phyloP scores from a whole-genome alignment of 164 flowering plant species.

The Aristolochia contorta region DNA sequence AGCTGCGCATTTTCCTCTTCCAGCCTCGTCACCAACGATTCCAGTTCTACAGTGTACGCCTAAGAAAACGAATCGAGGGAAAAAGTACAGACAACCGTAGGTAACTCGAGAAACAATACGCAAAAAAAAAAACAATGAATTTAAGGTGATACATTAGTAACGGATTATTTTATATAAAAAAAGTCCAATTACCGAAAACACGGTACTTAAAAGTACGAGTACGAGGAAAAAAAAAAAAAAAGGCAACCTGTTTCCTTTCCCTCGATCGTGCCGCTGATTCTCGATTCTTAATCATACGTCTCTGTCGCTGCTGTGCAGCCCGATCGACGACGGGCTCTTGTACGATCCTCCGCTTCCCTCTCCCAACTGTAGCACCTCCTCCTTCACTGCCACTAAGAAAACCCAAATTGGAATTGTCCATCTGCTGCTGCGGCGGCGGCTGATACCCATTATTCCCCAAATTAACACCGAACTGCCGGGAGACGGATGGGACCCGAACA shows the following conservation, averaged over 20 bases:
- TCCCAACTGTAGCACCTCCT: slow-evolving; percentile 17
- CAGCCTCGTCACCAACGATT: slow-evolving; percentile 43
- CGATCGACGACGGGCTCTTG: slow-evolving; percentile 43
- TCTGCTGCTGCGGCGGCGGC: slow-evolving; percentile 16
- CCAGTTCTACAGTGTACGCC: slow-evolving; percentile 78
- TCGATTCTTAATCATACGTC: slow-evolving; percentile 76
- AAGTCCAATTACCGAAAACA: too few species aligned
- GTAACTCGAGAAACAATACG: neutral
- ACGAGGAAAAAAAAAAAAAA: neutral
- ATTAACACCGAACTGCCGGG: slow-evolving; percentile 20
- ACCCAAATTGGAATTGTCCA: slow-evolving; percentile 27
- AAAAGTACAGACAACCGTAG: neutral
- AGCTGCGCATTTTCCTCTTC: slow-evolving; percentile 67
- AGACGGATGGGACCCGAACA: slow-evolving; percentile 19
- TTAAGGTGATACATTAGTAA: too few species aligned
- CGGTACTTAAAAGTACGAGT: neutral
- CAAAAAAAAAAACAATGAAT: neutral
- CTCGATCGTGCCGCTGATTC: slow-evolving; percentile 76
- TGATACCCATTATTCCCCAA: slow-evolving; percentile 23
- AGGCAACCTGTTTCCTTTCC: slow-evolving; percentile 59
- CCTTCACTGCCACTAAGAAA: slow-evolving; percentile 40
- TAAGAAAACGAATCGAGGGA: slow-evolving; percentile 7
- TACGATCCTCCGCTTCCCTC: slow-evolving; percentile 28
- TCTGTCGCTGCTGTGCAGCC: slow-evolving; percentile 63
- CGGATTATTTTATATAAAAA: too few species aligned